Base-by-base conservation (phyloP, 805 yeast genomes). In the Kuraishia borneana region DNA sequence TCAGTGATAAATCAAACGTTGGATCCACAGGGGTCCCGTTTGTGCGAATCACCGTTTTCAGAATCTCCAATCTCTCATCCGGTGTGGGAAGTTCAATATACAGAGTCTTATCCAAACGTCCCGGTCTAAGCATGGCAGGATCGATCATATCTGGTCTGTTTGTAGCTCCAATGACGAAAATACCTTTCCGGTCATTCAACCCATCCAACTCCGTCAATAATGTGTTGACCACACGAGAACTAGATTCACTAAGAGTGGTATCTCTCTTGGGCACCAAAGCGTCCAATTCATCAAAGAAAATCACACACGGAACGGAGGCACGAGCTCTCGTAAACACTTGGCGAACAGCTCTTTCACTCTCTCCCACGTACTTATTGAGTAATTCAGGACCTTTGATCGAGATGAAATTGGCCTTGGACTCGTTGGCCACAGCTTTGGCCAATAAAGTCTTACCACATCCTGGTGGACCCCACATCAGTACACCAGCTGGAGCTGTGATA, bases 111-210 rank as follows among this genome's bases (percentile, higher is more conserved):
- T 92, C 97, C 47, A 89, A 66, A 56, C 98, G 73, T 5, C 97
- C 98, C 0, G 97, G 97, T 52, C 98, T 73, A 30, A 92, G 60
- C 97, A 89, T 92, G 0, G 98, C 98, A 3, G 95, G 87, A 56
- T 89, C 98, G 43, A 89, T 92, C 84, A 89, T 89, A 53, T 89
- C 98, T 0, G 97, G 97, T 53, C 98, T 71, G 48, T 89, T 89
- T 0, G 98, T 89, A 2, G 98, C 98, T 20, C 96, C 97, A 44
- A 89, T 74, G 3, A 89, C 97, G 54, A 82, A 92, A 2, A 89
- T 84, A 2, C 97, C 97, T 39, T 80, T 73, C 45, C 97, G 67
- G 44, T 89, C 96, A 45, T 85, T 88, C 37, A 89, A 66, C 1
- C 98, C 98, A 58, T 92, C 98, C 26, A 92, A 65, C 52, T 92